These are phyloP conservation scores for Perilla frutescens DNA, from an alignment of 257 asterid species.

Conservation along the genomic window DNA sequence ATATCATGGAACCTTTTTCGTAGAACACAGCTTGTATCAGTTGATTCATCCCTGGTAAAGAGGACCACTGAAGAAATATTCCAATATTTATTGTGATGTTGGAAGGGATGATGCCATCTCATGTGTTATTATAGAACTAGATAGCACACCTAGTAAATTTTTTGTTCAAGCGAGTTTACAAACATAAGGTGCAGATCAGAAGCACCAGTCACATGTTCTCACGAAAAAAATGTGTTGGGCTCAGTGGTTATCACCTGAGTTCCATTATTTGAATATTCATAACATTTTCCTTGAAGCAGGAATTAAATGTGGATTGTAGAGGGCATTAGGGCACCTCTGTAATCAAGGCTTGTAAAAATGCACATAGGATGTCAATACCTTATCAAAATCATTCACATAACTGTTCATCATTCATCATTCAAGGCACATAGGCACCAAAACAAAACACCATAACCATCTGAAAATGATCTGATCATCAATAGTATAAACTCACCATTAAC, in stretches of 20 bases:
- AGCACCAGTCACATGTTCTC: not conserved
- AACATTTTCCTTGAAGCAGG: not conserved
- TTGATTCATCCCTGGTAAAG: not conserved
- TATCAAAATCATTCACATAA: not conserved
- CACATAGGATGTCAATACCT: not conserved
- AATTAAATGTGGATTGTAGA: not conserved
- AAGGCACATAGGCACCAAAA: not conserved
- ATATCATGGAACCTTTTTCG: not conserved
- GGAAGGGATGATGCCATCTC: not conserved
- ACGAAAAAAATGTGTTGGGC: not conserved
- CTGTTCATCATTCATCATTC: not conserved
- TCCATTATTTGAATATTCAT: not conserved
- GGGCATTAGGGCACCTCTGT: not conserved
- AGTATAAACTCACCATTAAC: conserved; percentile 66
- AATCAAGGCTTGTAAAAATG: not conserved
- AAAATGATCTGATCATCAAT: not conserved
- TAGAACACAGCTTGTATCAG: not conserved
- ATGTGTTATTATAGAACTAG: not conserved
- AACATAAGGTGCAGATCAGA: not conserved
- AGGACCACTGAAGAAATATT: not conserved
- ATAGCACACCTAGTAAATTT: not conserved
- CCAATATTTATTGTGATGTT: not conserved
- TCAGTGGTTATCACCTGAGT: not conserved
- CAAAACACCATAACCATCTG: not conserved
- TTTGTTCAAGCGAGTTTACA: not conserved